Percentiles rank a stretch among this genome's conserved stretches.
These are phyloP conservation scores for Sporothrix pallida DNA, from an alignment of 2,329 filamentous ascomycete species.

Conservation along the genomic window DNA sequence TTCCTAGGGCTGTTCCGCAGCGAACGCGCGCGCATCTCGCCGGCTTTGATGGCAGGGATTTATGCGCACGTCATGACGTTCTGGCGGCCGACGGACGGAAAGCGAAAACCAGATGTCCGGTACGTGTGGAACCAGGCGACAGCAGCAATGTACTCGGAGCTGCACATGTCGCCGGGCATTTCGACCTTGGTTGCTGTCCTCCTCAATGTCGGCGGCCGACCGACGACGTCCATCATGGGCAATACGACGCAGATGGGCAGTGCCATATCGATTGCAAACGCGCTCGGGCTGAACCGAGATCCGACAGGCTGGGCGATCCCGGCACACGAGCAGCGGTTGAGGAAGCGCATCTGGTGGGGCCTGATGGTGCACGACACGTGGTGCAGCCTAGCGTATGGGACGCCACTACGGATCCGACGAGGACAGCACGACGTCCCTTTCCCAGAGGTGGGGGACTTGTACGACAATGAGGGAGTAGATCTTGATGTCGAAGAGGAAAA, in stretches of 20 bases:
- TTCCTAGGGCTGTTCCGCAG: slow-evolving; percentile 55
- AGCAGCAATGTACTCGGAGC: slow-evolving; percentile 64
- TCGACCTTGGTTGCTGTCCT: slow-evolving; percentile 63
- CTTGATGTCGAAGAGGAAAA: background rate
- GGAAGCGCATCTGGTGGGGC: slow-evolving; percentile 63
- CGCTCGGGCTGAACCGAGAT: slow-evolving; percentile 60
- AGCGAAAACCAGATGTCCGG: slow-evolving; percentile 61
- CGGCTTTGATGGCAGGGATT: slow-evolving; percentile 61
- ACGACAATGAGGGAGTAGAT: background rate
- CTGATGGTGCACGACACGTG: slow-evolving; percentile 61
- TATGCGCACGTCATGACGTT: slow-evolving; percentile 64
- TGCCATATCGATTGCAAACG: slow-evolving; percentile 59
- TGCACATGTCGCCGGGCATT: slow-evolving; percentile 59
- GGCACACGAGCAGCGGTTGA: slow-evolving; percentile 54
- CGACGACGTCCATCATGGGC: slow-evolving; percentile 64
- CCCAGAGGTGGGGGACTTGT: slow-evolving; percentile 31
- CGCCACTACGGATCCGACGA: slow-evolving; percentile 55
- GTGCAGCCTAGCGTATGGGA: slow-evolving; percentile 60
- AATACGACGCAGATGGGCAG: slow-evolving; percentile 59
- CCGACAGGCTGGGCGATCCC: slow-evolving; percentile 60
- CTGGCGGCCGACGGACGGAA: slow-evolving; percentile 59
- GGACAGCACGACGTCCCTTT: slow-evolving; percentile 56
- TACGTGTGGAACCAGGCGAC: slow-evolving; percentile 68
- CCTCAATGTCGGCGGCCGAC: slow-evolving; percentile 64
- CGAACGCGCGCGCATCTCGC: slow-evolving; percentile 57